phyloP scores from a whole-genome alignment of 148 eudicot genomes.

The Camellia lanceoleosa region DNA sequence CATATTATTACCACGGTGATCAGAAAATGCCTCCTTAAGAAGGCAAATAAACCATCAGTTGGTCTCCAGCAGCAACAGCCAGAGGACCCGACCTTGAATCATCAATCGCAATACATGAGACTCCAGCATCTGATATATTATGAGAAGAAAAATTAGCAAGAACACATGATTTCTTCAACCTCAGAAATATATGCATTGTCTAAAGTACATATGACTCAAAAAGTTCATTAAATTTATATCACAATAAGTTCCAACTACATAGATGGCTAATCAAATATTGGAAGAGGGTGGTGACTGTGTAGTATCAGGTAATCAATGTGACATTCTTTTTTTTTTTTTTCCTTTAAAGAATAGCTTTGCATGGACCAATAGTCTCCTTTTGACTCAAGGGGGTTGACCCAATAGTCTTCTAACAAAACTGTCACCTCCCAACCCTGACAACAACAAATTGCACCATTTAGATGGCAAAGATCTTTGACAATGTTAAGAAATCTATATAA shows the following conservation, averaged over 20 bases:
- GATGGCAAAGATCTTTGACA: too few relatives aligned
- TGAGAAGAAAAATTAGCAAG: background rate
- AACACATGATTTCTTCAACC: background rate
- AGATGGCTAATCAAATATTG: background rate
- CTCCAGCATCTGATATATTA: conserved; percentile 42
- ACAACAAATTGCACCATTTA: too few relatives aligned
- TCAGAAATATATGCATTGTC: background rate
- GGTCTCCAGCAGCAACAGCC: conserved; percentile 62
- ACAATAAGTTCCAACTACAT: background rate
- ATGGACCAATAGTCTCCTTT: background rate
- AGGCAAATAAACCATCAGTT: conserved; percentile 53
- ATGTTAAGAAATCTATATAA: background rate
- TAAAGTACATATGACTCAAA: background rate
- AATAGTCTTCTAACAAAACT: too few relatives aligned
- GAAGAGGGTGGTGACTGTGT: background rate
- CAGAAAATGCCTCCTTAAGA: conserved; percentile 13
- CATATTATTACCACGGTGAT: background rate
- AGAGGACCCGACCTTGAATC: conserved; percentile 45
- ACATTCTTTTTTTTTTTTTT: background rate
- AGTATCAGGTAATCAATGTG: background rate
- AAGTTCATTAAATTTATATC: background rate
- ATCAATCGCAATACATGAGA: conserved; percentile 64
- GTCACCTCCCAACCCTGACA: too few relatives aligned
- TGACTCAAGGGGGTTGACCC: too few relatives aligned
- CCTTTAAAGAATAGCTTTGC: background rate